phyloP scores from a whole-genome alignment of 345 rosid genomes.

The Lepidium africanum region DNA sequence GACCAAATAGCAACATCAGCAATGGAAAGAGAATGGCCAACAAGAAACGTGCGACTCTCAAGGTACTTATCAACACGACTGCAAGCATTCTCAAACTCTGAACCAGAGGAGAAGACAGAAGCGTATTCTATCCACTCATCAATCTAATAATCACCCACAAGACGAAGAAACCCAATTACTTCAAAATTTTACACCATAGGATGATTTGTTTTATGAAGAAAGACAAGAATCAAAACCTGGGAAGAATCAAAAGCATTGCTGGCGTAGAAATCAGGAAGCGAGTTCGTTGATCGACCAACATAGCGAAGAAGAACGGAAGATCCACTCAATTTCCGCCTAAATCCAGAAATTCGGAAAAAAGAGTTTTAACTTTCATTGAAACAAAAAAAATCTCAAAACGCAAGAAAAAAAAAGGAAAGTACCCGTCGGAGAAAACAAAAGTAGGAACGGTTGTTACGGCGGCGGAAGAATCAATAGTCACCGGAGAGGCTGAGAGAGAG shows the following conservation, averaged over 20 bases:
- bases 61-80: slow-evolving; percentile 44
- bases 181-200: not conserved
- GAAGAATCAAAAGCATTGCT: slow-evolving; percentile 38
- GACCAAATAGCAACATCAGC: slow-evolving; percentile 92
- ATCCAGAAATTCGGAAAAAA: not conserved
- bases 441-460: slow-evolving; percentile 31
- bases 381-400: not conserved
- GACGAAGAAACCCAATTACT: not conserved
- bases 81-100: slow-evolving; percentile 84
- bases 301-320: slow-evolving; percentile 50
- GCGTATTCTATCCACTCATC: slow-evolving; percentile 84
- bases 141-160: slow-evolving; percentile 32
- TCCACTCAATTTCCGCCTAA: slow-evolving; percentile 55
- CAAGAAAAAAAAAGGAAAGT: not conserved
- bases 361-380: not conserved
- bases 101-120: slow-evolving; percentile 53
- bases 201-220: not conserved
- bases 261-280: slow-evolving; percentile 45
- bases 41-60: slow-evolving; percentile 52
- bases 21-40: slow-evolving; percentile 58
- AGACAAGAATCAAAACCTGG: slow-evolving; percentile 34
- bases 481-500: slow-evolving; percentile 35
- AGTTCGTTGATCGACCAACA: slow-evolving; percentile 42
- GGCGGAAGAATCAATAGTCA: slow-evolving; percentile 27
- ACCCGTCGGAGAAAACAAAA: slow-evolving; percentile 62